Base-by-base conservation (phyloP, 257 asterid genomes). In the Solanum bukasovii region DNA sequence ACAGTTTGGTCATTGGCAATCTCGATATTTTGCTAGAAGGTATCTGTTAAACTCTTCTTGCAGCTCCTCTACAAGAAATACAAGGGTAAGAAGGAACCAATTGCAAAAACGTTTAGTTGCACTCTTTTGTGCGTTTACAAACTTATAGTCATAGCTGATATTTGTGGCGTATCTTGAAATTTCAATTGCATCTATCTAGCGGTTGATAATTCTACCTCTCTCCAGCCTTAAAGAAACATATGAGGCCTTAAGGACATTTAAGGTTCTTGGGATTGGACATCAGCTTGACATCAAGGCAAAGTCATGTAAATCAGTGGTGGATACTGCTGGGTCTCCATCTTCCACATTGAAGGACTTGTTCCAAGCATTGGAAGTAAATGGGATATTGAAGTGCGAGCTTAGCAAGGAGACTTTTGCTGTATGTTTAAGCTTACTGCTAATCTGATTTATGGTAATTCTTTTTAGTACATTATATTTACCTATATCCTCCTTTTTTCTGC, bases 191-290 rank as follows among this genome's bases (percentile, higher is more conserved):
- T 79, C 38, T 79, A 46, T 44, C 68, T 46, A 29, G 67, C 27
- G n/a, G 67, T 81, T 81, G 85, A 46, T 81, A 46, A 29, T 81
- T 44, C 16, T 46, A 46, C 18, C 42, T 81, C 85, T 44, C 37
- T 46, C 9, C 93, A 97, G 99, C 85, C 89, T 97, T 91, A 98
- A 97, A 92, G 96, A 93, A 84, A 89, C 97, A 33, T 97, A 93
- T n/a, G 92, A 95, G 93, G 98, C 98, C 71, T 91, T 97, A 88
- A 93, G 94, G 89, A 92, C 98, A 34, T 94, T 94, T 83, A 93
- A 94, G 92, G 94, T 95, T 92, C 96, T 97, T 90, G 97, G 97
- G 85, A 92, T 94, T 92, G 97, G 92, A 52, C 88, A 93, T 88
- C 91, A 89, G 88, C 84, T 92, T 42, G 94, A 91, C 70, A 87